A percentile compares a stretch with the other conserved stretches of the same genome.
phyloP scores from a whole-genome alignment of 345 rosid species.

The Chamaenerion angustifolium region DNA sequence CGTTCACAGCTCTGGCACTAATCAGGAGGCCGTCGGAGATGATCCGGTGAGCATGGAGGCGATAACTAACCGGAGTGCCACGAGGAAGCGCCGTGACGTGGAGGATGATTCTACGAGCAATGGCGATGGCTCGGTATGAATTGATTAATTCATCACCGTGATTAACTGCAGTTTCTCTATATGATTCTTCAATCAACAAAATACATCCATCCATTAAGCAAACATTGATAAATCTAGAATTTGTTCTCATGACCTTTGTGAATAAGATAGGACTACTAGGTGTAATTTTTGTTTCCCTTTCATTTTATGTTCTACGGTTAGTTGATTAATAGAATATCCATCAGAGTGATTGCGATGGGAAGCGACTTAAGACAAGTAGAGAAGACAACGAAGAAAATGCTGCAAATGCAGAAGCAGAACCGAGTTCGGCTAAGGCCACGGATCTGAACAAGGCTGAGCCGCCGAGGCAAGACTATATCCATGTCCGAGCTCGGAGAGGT shows the following conservation, averaged over 20 bases:
- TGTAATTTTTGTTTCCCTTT: background rate
- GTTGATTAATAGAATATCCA: background rate
- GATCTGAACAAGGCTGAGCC: conserved; percentile 41
- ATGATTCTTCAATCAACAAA: background rate
- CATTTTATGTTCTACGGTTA: too few species aligned
- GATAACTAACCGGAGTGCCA: conserved; percentile 15
- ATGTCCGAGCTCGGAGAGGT: conserved; percentile 88
- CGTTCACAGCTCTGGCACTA: conserved; percentile 6
- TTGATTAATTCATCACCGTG: background rate
- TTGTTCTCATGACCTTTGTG: background rate
- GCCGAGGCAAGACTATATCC: conserved; percentile 74
- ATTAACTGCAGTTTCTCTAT: background rate
- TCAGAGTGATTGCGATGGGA: conserved; percentile 37
- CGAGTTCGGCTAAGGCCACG: conserved; percentile 36
- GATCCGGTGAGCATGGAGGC: conserved; percentile 31
- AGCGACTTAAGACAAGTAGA: conserved; percentile 35
- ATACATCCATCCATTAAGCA: background rate
- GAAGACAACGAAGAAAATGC: conserved; percentile 25
- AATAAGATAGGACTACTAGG: background rate
- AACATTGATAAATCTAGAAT: background rate
- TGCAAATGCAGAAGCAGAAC: conserved; percentile 24
- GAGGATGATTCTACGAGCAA: conserved; percentile 46
- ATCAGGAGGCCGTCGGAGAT: conserved; percentile 19
- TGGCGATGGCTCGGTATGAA: conserved; percentile 7
- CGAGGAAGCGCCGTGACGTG: conserved; percentile 41